These are phyloP conservation scores for Teunomyces atbi DNA, from an alignment of 805 yeast species.

Conservation along the genomic window DNA sequence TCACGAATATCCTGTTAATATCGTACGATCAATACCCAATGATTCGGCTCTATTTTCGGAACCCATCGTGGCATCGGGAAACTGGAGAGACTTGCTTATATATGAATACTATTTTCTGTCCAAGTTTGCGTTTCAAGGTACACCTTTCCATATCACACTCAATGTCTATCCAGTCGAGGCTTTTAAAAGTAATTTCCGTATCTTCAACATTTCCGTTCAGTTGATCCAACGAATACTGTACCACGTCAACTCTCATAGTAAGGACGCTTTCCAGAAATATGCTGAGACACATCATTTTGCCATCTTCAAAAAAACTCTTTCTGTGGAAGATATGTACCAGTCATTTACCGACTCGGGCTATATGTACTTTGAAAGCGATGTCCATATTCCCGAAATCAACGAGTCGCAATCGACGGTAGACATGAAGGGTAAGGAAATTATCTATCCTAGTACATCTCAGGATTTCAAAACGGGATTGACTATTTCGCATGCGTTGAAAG, in stretches of 20 bases:
- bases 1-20: background rate
- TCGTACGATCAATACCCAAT: conserved; percentile 1
- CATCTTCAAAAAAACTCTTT: background rate
- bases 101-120: conserved; percentile 16
- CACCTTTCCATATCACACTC: conserved; percentile 7
- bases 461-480: conserved; percentile 8
- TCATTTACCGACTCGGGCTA: background rate
- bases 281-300: conserved; percentile 4
- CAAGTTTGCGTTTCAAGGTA: conserved; percentile 15
- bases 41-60: background rate
- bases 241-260: background rate
- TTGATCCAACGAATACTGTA: conserved; percentile 11
- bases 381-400: conserved; percentile 6
- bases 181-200: conserved; percentile 5
- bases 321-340: background rate
- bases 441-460: conserved; percentile 7
- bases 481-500: conserved; percentile 10
- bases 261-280: conserved; percentile 1
- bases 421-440: conserved; percentile 6
- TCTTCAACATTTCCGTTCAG: conserved; percentile 9
- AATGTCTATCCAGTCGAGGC: conserved; percentile 10
- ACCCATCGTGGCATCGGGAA: conserved; percentile 16
- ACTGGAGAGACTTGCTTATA: conserved; percentile 16
- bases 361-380: background rate
- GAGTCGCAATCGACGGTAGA: background rate